These are phyloP conservation scores for Pholiota microspora DNA, from an alignment of 768 basidiomycete species.

Conservation along the genomic window DNA sequence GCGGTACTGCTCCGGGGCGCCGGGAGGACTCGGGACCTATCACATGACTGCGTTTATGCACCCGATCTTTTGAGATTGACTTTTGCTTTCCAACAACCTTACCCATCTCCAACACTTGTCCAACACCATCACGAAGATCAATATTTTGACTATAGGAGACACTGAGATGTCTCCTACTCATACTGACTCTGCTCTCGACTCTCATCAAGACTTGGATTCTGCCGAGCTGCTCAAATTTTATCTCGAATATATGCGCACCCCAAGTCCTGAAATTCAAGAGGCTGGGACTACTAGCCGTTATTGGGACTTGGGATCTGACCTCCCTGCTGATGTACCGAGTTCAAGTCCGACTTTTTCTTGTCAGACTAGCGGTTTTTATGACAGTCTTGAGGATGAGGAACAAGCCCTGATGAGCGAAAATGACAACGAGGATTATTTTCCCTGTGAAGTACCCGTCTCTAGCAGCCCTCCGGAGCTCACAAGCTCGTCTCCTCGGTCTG, in stretches of 20 bases:
- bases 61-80: too few relatives aligned
- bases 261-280: constrained; percentile 1
- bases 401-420: not conserved
- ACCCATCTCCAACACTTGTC: not conserved
- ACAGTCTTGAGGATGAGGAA: too few relatives aligned
- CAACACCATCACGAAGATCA: not conserved
- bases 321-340: not conserved
- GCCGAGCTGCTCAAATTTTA: not conserved
- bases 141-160: not conserved
- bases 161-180: not conserved
- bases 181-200: not conserved
- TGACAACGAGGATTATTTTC: not conserved
- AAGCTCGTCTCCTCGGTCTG: constrained; percentile 19
- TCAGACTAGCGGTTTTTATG: constrained; percentile 2
- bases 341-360: constrained; percentile 7
- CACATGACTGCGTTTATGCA: too few relatives aligned
- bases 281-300: not conserved
- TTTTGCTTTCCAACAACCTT: too few relatives aligned
- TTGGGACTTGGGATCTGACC: not conserved
- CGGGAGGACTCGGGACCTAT: too few relatives aligned
- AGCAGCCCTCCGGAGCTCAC: constrained; percentile 21
- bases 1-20: too few relatives aligned
- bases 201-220: not conserved
- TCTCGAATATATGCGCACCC: constrained; percentile 14
- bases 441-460: constrained; percentile 14